Evolutionary conservation across 179 eudicot genomes (phyloP), one percentile per base, ranked within the genome.

Genomic region (Silene noctiflora): DNA sequence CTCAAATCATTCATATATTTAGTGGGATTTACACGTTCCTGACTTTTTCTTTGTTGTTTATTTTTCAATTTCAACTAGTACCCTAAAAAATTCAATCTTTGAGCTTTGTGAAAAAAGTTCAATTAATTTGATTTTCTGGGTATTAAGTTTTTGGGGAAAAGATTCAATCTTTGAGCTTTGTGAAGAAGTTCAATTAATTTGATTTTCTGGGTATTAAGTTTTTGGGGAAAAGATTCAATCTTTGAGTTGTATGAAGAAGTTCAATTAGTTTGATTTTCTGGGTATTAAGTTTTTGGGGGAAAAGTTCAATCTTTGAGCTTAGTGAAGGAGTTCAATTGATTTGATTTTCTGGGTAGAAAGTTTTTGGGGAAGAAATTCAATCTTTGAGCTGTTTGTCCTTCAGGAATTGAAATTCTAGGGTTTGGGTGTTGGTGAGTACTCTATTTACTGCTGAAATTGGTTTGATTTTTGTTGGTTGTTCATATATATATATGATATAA

Each of bases 111-210:
- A n/a, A 21, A 70, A 70, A 70, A 33, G 22, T 48, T 48, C 21
- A 27, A 69, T 17, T 17, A 71, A 55, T 53, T 71, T 71, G n/a
- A 53, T 53, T 55, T 13, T 27, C 17, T 25, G 74, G 74, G 74
- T 71, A 24, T 9, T 61, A 6, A 55, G 14, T 71, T 71, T 71
- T 71, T 17, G 13, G 46, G 24, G 25, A 29, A 71, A 78, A 82
- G 81, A 69, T 78, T 78, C 74, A 75, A 81, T 75, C 77, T 75
- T 74, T 78, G 72, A 61, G 71, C 77, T 72, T 21, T 71, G 11
- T 33, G 17, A 19, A 7, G 0, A 55, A 24, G 24, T 71, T 4
- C 24, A 53, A 69, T 16, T 17, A 71, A 55, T 53, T 71, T 71
- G n/a, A 53, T 53, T 55, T 13, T 27, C 24, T 25, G 74, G 74